Evolutionary conservation across 2,329 filamentous ascomycete species (phyloP).

Genomic region (Dactylellina leptospora): DNA sequence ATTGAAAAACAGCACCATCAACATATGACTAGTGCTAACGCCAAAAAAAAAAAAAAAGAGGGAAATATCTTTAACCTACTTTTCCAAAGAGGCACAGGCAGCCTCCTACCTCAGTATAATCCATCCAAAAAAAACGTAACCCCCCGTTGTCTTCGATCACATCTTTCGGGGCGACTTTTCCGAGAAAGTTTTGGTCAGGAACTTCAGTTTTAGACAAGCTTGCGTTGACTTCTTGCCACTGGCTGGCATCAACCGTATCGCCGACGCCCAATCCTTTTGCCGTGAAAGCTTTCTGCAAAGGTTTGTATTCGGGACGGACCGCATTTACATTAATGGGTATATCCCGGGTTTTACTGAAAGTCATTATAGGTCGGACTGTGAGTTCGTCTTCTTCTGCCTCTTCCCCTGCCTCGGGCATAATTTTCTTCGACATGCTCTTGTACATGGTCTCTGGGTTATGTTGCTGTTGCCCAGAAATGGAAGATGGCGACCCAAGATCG

Average conservation of each 20-base stretch:
- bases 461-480: background rate
- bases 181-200: conserved; percentile 64
- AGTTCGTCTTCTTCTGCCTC: conserved; percentile 73
- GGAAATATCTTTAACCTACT: conserved; percentile 62
- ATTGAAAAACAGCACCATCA: background rate
- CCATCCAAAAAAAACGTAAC: conserved; percentile 93
- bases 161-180: conserved; percentile 83
- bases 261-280: conserved; percentile 57
- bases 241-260: conserved; percentile 75
- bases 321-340: conserved; percentile 62
- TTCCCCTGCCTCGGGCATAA: conserved; percentile 63
- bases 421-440: conserved; percentile 54
- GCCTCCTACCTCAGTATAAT: conserved; percentile 92
- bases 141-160: conserved; percentile 94
- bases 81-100: conserved; percentile 95
- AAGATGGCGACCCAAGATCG: background rate
- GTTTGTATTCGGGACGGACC: conserved; percentile 37
- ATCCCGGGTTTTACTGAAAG: conserved; percentile 54
- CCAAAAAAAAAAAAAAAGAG: background rate
- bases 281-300: conserved; percentile 2
- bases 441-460: background rate
- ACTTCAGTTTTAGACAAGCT: conserved; percentile 66
- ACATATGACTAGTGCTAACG: background rate
- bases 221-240: conserved; percentile 87
- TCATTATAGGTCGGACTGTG: conserved; percentile 60